These are phyloP conservation scores for Aureobasidium sp. DNA, from an alignment of 2,329 filamentous ascomycete genomes.

Conservation along the genomic window DNA sequence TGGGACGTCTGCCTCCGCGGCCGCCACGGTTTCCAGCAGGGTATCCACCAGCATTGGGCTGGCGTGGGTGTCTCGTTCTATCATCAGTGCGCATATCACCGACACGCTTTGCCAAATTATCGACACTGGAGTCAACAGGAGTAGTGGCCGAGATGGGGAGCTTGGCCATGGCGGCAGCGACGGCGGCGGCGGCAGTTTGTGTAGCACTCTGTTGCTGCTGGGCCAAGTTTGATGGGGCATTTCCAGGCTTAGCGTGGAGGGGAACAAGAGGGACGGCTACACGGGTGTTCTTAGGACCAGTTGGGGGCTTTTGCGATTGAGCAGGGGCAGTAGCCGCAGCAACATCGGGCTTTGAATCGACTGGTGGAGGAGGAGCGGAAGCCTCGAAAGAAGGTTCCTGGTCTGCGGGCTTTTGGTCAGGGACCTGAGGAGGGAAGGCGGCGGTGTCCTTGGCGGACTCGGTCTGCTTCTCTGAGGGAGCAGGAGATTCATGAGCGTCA, in stretches of 20 bases:
- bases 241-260: conserved; percentile 32
- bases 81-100: conserved; percentile 67
- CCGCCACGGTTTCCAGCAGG: conserved; percentile 33
- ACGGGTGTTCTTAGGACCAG: conserved; percentile 43
- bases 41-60: conserved; percentile 38
- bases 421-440: conserved; percentile 20
- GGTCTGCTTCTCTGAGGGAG: conserved; percentile 33
- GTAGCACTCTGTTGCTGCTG: conserved; percentile 57
- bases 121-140: conserved; percentile 31
- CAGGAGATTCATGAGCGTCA: conserved; percentile 10
- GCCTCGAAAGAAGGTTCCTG: conserved; percentile 34
- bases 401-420: conserved; percentile 23
- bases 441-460: conserved; percentile 19
- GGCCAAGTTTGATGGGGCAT: conserved; percentile 26
- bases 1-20: conserved; percentile 32
- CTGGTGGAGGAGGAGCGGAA: conserved; percentile 52
- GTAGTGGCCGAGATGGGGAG: conserved; percentile 35
- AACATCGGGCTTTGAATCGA: conserved; percentile 61
- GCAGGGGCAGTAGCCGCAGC: conserved; percentile 50
- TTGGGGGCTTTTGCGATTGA: conserved; percentile 35
- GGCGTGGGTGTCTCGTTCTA: conserved; percentile 43
- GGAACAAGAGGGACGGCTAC: conserved; percentile 53
- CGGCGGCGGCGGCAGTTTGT: conserved; percentile 66
- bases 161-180: conserved; percentile 74
- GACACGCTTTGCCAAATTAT: conserved; percentile 68